phyloP scores from a whole-genome alignment of 805 yeast species.

The Saccharomyces paradoxus region DNA sequence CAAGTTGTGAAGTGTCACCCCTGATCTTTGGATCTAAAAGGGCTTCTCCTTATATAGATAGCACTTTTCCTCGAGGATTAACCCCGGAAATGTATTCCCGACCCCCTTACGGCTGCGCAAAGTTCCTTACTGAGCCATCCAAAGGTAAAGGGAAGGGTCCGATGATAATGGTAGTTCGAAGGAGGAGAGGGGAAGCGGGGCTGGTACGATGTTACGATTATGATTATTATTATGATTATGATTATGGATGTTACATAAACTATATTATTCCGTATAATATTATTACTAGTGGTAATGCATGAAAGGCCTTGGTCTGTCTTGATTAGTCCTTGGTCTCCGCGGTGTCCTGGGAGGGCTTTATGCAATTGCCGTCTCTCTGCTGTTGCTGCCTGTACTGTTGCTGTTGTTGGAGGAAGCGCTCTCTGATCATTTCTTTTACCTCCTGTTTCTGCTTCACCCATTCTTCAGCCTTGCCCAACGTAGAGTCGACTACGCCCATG shows the following conservation, averaged over 20 bases:
- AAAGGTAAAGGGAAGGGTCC: neutral
- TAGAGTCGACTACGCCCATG: constrained; percentile 77
- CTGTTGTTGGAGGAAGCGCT: constrained; percentile 14
- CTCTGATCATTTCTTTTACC: constrained; percentile 25
- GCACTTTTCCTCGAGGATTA: neutral
- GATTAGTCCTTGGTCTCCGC: neutral
- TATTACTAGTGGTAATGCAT: neutral
- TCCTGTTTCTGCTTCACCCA: constrained; percentile 57
- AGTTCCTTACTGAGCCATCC: neutral
- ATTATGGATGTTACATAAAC: neutral
- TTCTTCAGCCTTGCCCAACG: constrained; percentile 72
- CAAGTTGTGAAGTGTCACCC: neutral
- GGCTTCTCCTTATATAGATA: neutral
- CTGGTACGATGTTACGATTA: neutral
- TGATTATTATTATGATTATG: neutral
- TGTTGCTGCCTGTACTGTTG: neutral
- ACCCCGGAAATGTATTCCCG: neutral
- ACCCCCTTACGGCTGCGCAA: neutral
- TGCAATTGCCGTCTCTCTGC: neutral
- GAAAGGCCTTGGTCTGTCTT: neutral
- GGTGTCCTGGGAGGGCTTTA: neutral
- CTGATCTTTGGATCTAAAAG: neutral
- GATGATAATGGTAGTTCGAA: neutral
- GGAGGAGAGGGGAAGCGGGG: neutral
- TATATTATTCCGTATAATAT: neutral